These are phyloP conservation scores for Ambrosiella xylebori DNA, from an alignment of 2,329 filamentous ascomycete species.

Conservation along the genomic window DNA sequence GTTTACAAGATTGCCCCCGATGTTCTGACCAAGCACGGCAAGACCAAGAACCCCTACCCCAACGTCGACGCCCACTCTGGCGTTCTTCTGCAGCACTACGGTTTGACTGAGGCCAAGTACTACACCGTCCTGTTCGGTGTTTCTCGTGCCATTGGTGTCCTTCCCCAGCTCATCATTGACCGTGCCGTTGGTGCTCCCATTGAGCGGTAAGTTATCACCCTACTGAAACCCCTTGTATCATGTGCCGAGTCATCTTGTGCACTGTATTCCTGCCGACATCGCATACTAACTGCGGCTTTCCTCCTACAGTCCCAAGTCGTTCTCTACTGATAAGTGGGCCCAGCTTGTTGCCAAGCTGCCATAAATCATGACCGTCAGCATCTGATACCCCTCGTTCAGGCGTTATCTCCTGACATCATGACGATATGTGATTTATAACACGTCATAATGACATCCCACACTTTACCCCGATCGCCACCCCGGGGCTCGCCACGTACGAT, in stretches of 20 bases:
- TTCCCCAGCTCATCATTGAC: constrained; percentile 99
- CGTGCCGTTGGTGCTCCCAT: constrained; percentile 92
- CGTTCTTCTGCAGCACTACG: constrained; percentile 99
- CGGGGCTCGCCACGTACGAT: constrained; percentile 11
- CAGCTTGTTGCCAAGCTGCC: constrained; percentile 76
- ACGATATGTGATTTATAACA: background rate
- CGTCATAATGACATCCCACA: constrained; percentile 3
- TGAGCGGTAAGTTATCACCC: constrained; percentile 42
- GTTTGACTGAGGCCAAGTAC: constrained; percentile 96
- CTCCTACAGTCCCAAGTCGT: constrained; percentile 59
- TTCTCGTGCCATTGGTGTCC: constrained; percentile 90
- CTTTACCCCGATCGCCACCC: constrained; percentile 7
- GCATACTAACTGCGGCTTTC: constrained; percentile 8
- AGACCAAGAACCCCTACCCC: constrained; percentile 99
- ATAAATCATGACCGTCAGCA: constrained; percentile 31
- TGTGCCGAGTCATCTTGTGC: background rate
- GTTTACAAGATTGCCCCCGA: constrained; percentile 99
- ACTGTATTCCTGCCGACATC: background rate
- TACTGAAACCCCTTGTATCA: background rate
- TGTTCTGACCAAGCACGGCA: constrained; percentile 97
- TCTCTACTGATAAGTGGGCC: constrained; percentile 92
- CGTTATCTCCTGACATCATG: background rate
- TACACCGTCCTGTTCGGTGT: constrained; percentile 99
- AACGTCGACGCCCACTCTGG: constrained; percentile 98
- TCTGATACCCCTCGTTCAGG: constrained; percentile 1